These are phyloP conservation scores for Tubosaeta sp. DNA, from an alignment of 768 basidiomycete species.

Conservation along the genomic window DNA sequence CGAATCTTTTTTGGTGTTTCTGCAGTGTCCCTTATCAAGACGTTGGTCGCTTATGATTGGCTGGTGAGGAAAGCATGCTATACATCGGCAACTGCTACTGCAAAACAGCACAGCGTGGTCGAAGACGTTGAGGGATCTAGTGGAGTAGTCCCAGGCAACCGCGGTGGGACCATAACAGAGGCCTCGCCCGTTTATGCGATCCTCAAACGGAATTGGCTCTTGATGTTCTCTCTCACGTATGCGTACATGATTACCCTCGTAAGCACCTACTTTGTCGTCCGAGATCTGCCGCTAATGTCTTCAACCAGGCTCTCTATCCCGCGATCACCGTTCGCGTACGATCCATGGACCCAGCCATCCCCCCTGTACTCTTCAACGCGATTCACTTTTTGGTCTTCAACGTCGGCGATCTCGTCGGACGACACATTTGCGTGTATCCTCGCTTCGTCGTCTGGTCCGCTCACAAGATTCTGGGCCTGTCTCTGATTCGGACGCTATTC, in stretches of 20 bases:
- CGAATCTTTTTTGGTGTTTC: conserved; percentile 71
- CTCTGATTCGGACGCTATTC: conserved; percentile 71
- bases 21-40: conserved; percentile 56
- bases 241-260: conserved; percentile 81
- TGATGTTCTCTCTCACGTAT: conserved; percentile 70
- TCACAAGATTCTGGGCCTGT: conserved; percentile 56
- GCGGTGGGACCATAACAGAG: no score
- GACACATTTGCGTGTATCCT: conserved; percentile 64
- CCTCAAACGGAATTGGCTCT: conserved; percentile 59
- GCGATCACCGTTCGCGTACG: conserved; percentile 76
- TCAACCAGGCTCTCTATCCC: conserved; percentile 73
- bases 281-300: conserved; percentile 2
- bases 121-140: conserved; percentile 26
- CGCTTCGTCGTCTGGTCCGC: conserved; percentile 65
- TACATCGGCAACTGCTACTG: conserved; percentile 42
- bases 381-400: conserved; percentile 77
- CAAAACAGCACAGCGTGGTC: conserved; percentile 37
- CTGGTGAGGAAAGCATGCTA: conserved; percentile 59
- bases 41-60: conserved; percentile 51
- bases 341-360: conserved; percentile 59
- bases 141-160: conserved; percentile 34
- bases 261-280: conserved; percentile 18
- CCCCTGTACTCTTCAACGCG: conserved; percentile 80
- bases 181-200: conserved; percentile 50
- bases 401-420: conserved; percentile 65